Percentiles rank a stretch among this genome's conserved stretches.
phyloP scores from a whole-genome alignment of 345 rosid genomes.

The Corchorus capsularis region DNA sequence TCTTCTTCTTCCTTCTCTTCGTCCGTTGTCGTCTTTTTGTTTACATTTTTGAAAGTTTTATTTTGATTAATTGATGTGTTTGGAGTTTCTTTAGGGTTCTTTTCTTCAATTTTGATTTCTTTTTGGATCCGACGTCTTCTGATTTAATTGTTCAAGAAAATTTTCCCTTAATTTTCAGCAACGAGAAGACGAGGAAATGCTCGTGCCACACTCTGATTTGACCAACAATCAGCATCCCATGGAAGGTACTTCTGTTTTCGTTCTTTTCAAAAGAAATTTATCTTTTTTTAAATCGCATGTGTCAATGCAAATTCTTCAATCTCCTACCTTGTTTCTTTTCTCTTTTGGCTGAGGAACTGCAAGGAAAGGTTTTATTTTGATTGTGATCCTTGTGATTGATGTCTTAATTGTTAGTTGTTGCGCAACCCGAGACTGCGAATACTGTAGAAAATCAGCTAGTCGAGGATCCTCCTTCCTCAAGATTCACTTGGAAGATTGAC shows the following conservation, averaged over 20 bases:
- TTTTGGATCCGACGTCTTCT: slow-evolving; percentile 41
- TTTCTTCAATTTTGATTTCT: slow-evolving; percentile 33
- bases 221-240: slow-evolving; percentile 75
- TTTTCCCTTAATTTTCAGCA: slow-evolving; percentile 35
- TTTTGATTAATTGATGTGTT: not conserved
- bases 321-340: not conserved
- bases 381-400: not conserved
- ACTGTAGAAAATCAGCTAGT: slow-evolving; percentile 69
- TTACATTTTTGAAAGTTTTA: no score
- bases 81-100: slow-evolving; percentile 31
- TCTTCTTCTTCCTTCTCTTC: not conserved
- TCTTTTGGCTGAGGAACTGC: not conserved
- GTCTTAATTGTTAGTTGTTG: slow-evolving; percentile 33
- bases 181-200: slow-evolving; percentile 96
- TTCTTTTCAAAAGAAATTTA: not conserved
- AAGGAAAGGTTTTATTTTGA: slow-evolving; percentile 12
- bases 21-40: not conserved
- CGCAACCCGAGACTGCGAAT: slow-evolving; percentile 55
- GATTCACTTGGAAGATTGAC: slow-evolving; percentile 81
- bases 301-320: slow-evolving; percentile 6
- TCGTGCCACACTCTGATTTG: slow-evolving; percentile 82
- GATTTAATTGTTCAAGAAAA: slow-evolving; percentile 2
- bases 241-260: slow-evolving; percentile 54
- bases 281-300: not conserved
- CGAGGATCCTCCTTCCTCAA: slow-evolving; percentile 81